Evolutionary conservation across 2,329 filamentous ascomycete species (phyloP), one percentile per base, ranked within the genome.

Genomic region (Sphaceloma murrayae): DNA sequence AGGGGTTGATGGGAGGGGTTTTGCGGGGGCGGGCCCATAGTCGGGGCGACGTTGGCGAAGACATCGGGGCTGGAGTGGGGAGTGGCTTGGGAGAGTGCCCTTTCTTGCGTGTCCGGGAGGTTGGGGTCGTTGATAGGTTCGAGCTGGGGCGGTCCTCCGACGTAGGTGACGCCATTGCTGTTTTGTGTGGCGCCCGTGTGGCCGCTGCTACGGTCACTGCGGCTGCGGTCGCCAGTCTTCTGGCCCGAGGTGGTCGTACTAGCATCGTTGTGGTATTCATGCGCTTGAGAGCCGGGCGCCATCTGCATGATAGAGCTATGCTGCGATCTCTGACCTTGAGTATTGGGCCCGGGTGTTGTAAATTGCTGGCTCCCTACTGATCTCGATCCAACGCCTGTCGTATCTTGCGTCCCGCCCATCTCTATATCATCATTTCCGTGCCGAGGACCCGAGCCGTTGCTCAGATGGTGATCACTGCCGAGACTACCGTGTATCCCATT

Each of bases 181-280:
- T 74, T 72, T 58, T 88, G 82, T 0, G 82, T 85, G 58, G 81
- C 80, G 59, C 74, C 73, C 14, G 53, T 53, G 51, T 75, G 78
- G 1, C 76, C 79, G 9, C 78, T 67, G 45, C 55, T 58, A 9
- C 52, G 43, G 21, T 50, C 48, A 45, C 58, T 80, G 43, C 67
- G 67, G n/a, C 57, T 79, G 43, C 67, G 67, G 11, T 68, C 67
- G 1, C 84, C 85, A 2, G 84, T 88, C 60, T 77, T 79, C 64
- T 94, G 91, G n/a, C 79, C 77, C 3, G 77, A 82, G 16, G 78
- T 79, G 1, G 88, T 94, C 1, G 88, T 93, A 2, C 87, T 94
- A 1, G 87, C 89, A 56, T 94, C 87, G 55, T 96, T 95, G 43
- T 80, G 67, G 47, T 78, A 80, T 74, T 80, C 74, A 16, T 67